These are phyloP conservation scores for Chaetomium globosum DNA, from an alignment of 2,329 filamentous ascomycete genomes.

Conservation along the genomic window DNA sequence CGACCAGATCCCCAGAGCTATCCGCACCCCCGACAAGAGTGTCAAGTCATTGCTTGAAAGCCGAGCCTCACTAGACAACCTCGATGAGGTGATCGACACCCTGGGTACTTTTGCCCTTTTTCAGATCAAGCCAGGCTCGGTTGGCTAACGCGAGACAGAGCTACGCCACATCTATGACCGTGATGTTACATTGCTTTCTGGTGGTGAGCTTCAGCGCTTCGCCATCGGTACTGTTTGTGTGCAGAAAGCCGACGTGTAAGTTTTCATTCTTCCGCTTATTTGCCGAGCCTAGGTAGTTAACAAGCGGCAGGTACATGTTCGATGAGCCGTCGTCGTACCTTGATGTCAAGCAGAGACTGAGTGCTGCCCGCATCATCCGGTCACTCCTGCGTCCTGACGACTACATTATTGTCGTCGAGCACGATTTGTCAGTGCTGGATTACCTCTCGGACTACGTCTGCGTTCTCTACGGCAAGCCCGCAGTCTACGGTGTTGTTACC, in stretches of 20 bases:
- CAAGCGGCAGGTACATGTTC: constrained; percentile 77
- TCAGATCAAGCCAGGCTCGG: no score
- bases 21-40: constrained; percentile 77
- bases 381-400: constrained; percentile 84
- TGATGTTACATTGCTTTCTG: constrained; percentile 86
- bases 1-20: constrained; percentile 92
- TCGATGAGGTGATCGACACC: constrained; percentile 78
- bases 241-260: constrained; percentile 86
- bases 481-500: constrained; percentile 96
- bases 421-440: constrained; percentile 97
- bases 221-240: constrained; percentile 95
- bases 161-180: constrained; percentile 87
- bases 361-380: constrained; percentile 88
- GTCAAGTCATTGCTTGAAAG: constrained; percentile 78
- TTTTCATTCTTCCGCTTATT: constrained; percentile 19
- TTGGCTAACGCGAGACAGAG: constrained; percentile 53
- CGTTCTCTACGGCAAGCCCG: constrained; percentile 92
- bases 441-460: constrained; percentile 99
- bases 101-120: constrained; percentile 56
- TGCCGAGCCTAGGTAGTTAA: constrained; percentile 37
- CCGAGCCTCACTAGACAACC: constrained; percentile 75
- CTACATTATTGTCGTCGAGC: constrained; percentile 98
- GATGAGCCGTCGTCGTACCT: constrained; percentile 98
- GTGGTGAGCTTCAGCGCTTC: constrained; percentile 97
- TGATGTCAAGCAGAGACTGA: constrained; percentile 98